Conservation (phyloP, 306 rosid species). For the Cucumis hystrix region DNA sequence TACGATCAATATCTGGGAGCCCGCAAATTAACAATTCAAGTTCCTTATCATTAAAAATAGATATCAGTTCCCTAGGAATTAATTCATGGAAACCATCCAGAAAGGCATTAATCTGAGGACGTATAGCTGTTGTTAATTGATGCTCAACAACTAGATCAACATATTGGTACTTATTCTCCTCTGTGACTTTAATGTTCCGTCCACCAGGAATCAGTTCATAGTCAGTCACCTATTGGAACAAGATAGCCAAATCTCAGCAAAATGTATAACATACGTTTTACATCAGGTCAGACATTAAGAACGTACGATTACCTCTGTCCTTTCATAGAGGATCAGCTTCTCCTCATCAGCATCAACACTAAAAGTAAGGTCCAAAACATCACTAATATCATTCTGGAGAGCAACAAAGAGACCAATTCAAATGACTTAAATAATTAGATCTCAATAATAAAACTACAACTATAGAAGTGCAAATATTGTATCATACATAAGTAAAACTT, state of each 20-base stretch:
- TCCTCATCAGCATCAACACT: conserved; percentile 98
- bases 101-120: conserved; percentile 92
- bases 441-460: not conserved
- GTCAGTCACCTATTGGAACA: conserved; percentile 65
- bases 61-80: conserved; percentile 55
- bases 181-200: conserved; percentile 85
- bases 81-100: conserved; percentile 76
- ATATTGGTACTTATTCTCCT: conserved; percentile 87
- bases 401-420: conserved; percentile 1
- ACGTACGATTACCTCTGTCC: conserved; percentile 49
- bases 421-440: not conserved
- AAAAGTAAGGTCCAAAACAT: conserved; percentile 79
- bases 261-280: not conserved
- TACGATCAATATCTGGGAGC: conserved; percentile 93
- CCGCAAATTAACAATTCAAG: conserved; percentile 88
- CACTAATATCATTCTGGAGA: conserved; percentile 74
- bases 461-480: not conserved
- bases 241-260: not conserved
- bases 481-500: not conserved
- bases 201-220: conserved; percentile 91
- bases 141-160: conserved; percentile 90
- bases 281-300: not conserved
- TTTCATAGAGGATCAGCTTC: conserved; percentile 77
- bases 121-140: conserved; percentile 86
- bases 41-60: conserved; percentile 87